phyloP scores from a whole-genome alignment of 1,284 basidiomycete genomes.

The Microbotryum intermedium region DNA sequence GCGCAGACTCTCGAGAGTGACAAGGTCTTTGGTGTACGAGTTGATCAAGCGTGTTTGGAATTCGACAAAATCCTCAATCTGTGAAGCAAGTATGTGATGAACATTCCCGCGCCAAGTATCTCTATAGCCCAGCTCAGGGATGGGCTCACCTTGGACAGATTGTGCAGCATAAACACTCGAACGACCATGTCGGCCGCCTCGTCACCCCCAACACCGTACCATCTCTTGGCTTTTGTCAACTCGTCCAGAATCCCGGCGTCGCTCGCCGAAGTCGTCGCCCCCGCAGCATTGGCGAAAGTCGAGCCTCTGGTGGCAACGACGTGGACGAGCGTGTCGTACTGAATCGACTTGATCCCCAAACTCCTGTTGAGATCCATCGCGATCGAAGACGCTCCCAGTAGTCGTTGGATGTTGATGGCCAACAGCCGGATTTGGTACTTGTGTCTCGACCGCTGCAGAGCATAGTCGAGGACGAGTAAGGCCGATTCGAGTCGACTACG shows the following conservation, averaged over 20 bases:
- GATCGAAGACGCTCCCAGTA: conserved; percentile 57
- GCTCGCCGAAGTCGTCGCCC: conserved; percentile 33
- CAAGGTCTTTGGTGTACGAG: conserved; percentile 66
- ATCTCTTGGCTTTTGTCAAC: background rate
- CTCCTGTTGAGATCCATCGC: conserved; percentile 65
- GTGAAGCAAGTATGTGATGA: conserved; percentile 67
- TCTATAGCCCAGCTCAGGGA: conserved; percentile 31
- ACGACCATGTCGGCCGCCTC: conserved; percentile 39
- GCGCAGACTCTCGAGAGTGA: conserved; percentile 68
- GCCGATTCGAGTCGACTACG: conserved; percentile 57
- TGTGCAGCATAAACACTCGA: conserved; percentile 33
- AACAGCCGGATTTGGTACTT: conserved; percentile 65
- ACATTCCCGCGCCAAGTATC: conserved; percentile 67
- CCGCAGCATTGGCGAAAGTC: conserved; percentile 51
- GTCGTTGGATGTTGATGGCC: conserved; percentile 65
- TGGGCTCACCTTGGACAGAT: conserved; percentile 27
- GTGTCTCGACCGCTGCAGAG: conserved; percentile 60
- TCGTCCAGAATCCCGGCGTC: conserved; percentile 54
- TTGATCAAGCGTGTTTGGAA: conserved; percentile 69
- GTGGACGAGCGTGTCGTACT: conserved; percentile 75
- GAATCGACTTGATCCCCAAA: conserved; percentile 69
- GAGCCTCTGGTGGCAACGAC: conserved; percentile 64
- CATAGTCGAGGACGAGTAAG: conserved; percentile 59
- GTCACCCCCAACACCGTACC: conserved; percentile 13
- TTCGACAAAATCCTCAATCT: conserved; percentile 70